Conservation (phyloP, 441 rosid genomes). For the Melastoma candidum region DNA sequence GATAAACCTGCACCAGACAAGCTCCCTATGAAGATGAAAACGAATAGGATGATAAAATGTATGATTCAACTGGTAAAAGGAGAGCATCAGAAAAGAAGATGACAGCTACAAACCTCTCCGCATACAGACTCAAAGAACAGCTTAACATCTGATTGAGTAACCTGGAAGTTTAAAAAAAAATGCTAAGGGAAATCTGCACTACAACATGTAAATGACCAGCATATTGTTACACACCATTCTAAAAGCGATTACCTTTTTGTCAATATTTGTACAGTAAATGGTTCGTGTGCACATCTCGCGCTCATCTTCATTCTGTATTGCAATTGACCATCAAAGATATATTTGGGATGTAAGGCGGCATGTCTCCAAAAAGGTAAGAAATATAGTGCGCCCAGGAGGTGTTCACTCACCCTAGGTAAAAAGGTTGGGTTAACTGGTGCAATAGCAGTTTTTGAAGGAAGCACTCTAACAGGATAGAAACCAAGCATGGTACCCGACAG, state of each 20-base stretch:
- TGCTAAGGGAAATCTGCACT: conserved; percentile 3
- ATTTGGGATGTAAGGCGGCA: background rate
- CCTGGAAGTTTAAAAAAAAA: conserved; percentile 26
- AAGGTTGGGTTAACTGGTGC: conserved; percentile 92
- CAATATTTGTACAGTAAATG: conserved; percentile 27
- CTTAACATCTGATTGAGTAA: conserved; percentile 68
- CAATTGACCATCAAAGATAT: conserved; percentile 6
- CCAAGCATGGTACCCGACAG: conserved; percentile 84
- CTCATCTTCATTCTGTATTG: conserved; percentile 64
- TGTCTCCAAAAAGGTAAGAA: conserved; percentile 10
- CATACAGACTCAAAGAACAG: conserved; percentile 72
- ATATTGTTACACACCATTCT: background rate
- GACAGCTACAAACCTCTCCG: conserved; percentile 55
- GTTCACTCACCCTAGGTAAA: conserved; percentile 69
- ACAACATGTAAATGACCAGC: conserved; percentile 1
- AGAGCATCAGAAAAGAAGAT: background rate
- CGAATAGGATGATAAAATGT: background rate
- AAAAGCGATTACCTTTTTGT: conserved; percentile 49
- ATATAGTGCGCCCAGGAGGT: conserved; percentile 1
- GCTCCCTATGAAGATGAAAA: conserved; percentile 1
- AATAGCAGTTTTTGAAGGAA: conserved; percentile 94
- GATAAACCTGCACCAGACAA: conserved; percentile 48
- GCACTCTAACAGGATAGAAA: conserved; percentile 74
- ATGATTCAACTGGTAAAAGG: too few relatives aligned
- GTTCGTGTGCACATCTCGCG: conserved; percentile 31